These are phyloP conservation scores for Fusarium xyrophilum DNA, from an alignment of 2,329 filamentous ascomycete genomes.

Conservation along the genomic window DNA sequence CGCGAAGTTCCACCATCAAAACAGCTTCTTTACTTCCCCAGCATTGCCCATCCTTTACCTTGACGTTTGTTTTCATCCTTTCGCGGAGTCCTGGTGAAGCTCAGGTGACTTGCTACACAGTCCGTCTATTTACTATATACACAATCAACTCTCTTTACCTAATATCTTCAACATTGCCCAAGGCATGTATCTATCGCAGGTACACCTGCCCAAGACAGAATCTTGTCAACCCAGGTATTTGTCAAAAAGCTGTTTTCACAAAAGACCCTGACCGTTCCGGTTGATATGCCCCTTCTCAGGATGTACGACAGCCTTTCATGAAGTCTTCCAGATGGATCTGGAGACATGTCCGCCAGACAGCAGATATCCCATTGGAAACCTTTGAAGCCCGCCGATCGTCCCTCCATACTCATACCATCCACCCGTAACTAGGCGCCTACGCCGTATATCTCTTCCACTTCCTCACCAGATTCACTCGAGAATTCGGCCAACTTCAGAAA, in stretches of 20 bases:
- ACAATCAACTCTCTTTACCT: neutral
- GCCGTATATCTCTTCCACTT: conserved; percentile 2
- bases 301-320: neutral
- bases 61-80: neutral
- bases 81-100: neutral
- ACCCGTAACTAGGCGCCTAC: neutral
- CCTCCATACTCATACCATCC: neutral
- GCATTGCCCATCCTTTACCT: neutral
- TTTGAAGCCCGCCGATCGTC: neutral
- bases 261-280: neutral
- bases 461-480: neutral
- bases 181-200: neutral
- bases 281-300: neutral
- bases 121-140: neutral
- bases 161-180: neutral
- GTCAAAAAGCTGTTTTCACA: too few species aligned
- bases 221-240: too few species aligned
- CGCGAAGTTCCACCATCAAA: too few species aligned
- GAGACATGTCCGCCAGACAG: neutral
- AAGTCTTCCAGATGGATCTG: neutral
- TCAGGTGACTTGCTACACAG: too few species aligned
- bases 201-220: neutral
- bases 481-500: neutral
- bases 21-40: too few species aligned
- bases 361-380: neutral